Evolutionary conservation across 257 asterid genomes (phyloP).

Genomic region (Solanum virginianum): DNA sequence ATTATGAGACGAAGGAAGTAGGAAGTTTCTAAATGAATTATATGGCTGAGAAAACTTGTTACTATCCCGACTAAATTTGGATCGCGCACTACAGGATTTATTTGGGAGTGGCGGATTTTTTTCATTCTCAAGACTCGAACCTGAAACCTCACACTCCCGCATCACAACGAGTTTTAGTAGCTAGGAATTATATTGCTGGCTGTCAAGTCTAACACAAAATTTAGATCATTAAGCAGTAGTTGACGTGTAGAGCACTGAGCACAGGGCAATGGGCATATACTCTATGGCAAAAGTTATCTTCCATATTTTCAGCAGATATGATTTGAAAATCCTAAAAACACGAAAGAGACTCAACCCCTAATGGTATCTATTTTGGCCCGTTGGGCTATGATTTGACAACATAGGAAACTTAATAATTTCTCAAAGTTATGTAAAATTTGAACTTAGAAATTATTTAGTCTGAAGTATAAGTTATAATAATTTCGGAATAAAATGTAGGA

Average conservation of each 20-base stretch:
- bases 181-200: neutral
- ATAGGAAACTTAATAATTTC: too few relatives aligned
- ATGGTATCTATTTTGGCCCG: neutral
- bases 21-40: too few relatives aligned
- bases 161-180: too few relatives aligned
- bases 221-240: neutral
- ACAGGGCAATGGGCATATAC: neutral
- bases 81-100: fast-evolving
- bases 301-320: neutral
- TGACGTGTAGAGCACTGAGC: neutral
- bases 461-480: too few relatives aligned
- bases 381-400: too few relatives aligned
- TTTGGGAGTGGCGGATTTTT: too few relatives aligned
- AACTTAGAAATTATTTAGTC: neutral
- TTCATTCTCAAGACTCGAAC: too few relatives aligned
- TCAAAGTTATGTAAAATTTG: neutral
- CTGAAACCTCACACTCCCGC: too few relatives aligned
- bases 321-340: neutral
- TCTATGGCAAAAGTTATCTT: neutral
- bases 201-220: neutral
- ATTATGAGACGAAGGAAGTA: neutral
- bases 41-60: too few relatives aligned
- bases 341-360: neutral
- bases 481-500: too few relatives aligned
- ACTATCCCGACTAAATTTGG: too few relatives aligned